Conservation (phyloP, 2,329 filamentous ascomycete genomes). For the Aspergillus intermedius region DNA sequence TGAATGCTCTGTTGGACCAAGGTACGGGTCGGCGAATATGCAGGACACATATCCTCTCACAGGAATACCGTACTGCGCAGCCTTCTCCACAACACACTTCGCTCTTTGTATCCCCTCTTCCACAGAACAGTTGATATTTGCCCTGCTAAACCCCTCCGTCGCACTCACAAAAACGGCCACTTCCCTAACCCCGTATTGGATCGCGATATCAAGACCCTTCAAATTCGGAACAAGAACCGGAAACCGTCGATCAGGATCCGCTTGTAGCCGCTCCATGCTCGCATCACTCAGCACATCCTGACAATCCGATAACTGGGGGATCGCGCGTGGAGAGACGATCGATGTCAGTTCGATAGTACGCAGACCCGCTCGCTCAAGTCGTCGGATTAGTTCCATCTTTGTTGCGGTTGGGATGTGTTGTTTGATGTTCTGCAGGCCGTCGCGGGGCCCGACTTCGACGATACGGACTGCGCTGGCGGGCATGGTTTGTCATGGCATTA, state of each 20-base stretch:
- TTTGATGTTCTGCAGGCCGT: conserved; percentile 84
- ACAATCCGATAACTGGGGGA: conserved; percentile 60
- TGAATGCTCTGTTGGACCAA: conserved; percentile 48
- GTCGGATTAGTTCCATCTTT: conserved; percentile 69
- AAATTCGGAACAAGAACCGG: conserved; percentile 39
- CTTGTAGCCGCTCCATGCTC: conserved; percentile 49
- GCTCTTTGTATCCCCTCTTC: conserved; percentile 32
- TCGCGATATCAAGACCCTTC: conserved; percentile 53
- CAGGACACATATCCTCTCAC: conserved; percentile 29
- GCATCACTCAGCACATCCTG: conserved; percentile 15
- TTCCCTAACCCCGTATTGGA: conserved; percentile 28
- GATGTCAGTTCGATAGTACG: conserved; percentile 72
- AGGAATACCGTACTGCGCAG: conserved; percentile 5
- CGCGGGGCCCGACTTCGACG: conserved; percentile 76
- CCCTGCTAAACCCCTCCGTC: conserved; percentile 37
- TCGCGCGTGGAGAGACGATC: conserved; percentile 78
- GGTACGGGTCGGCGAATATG: conserved; percentile 42
- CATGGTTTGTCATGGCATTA: too few species aligned
- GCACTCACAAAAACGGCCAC: conserved; percentile 39
- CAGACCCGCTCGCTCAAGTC: conserved; percentile 62
- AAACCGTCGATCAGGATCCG: conserved; percentile 13
- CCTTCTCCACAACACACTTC: conserved; percentile 23
- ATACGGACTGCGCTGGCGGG: conserved; percentile 35
- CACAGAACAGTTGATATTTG: conserved; percentile 38
- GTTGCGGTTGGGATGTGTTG: conserved; percentile 61